Percentiles rank a stretch among this genome's conserved stretches.
phyloP scores from a whole-genome alignment of 192 early-diverging fungal species.

The Coemansia sp. region DNA sequence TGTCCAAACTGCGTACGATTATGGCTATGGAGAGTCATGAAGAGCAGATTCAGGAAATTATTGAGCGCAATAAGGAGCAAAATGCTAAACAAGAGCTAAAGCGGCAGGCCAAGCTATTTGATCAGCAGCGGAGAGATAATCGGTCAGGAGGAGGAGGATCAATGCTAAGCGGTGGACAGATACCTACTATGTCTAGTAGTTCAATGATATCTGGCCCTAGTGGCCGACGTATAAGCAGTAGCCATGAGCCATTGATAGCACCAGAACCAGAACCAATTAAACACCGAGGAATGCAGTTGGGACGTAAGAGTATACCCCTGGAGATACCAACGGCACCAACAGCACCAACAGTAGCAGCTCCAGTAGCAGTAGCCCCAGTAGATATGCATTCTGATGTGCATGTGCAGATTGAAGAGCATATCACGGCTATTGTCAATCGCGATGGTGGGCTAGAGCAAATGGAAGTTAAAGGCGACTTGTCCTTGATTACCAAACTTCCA shows the following conservation, averaged over 20 bases:
- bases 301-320: conserved; percentile 63
- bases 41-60: conserved; percentile 95
- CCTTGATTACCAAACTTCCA: conserved; percentile 64
- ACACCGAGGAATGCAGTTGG: conserved; percentile 89
- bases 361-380: too few species aligned
- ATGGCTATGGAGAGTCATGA: conserved; percentile 98
- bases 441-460: conserved; percentile 90
- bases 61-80: conserved; percentile 89
- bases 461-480: conserved; percentile 92
- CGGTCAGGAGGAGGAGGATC: conserved; percentile 57
- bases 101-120: conserved; percentile 85
- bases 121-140: conserved; percentile 83
- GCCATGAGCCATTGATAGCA: conserved; percentile 46
- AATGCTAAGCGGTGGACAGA: conserved; percentile 48
- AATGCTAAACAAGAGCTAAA: conserved; percentile 97
- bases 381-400: conserved; percentile 81
- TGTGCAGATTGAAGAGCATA: conserved; percentile 82
- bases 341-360: too few species aligned
- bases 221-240: conserved; percentile 37
- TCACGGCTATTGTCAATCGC: conserved; percentile 75
- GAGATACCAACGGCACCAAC: too few species aligned
- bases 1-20: conserved; percentile 89
- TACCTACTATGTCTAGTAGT: too few species aligned
- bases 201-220: too few species aligned
- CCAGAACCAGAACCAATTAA: conserved; percentile 32